These are phyloP conservation scores for Lepidium sativum DNA, from an alignment of 345 rosid genomes.

Conservation along the genomic window DNA sequence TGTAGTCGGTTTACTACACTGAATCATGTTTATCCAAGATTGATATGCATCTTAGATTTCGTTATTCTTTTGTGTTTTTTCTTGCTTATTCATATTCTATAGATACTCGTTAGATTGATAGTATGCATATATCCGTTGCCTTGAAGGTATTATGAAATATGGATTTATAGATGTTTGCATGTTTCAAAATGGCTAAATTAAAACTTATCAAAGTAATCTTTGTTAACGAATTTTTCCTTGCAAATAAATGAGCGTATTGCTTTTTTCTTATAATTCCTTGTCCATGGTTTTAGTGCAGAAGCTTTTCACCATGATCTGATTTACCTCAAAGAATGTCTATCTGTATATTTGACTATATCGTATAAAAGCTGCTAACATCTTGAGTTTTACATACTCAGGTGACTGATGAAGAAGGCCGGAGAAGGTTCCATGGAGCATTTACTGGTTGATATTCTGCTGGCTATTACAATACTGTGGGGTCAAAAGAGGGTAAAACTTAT, in stretches of 20 bases:
- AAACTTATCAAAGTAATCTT: neutral
- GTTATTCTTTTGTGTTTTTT: neutral
- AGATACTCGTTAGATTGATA: neutral
- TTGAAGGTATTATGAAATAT: neutral
- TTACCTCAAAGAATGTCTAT: neutral
- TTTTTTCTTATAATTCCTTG: neutral
- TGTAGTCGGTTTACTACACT: neutral
- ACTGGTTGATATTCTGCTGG: slow-evolving; percentile 97
- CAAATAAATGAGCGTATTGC: neutral
- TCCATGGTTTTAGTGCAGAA: neutral
- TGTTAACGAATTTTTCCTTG: neutral
- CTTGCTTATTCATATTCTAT: neutral
- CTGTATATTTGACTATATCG: neutral
- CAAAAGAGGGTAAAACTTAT: slow-evolving; percentile 64
- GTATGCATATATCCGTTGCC: neutral
- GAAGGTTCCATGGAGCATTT: slow-evolving; percentile 98
- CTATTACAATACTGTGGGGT: slow-evolving; percentile 82
- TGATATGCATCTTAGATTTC: neutral
- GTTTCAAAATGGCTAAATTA: neutral
- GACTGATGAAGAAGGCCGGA: slow-evolving; percentile 91
- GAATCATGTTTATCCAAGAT: slow-evolving; percentile 1
- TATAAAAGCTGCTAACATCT: neutral
- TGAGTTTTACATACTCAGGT: slow-evolving; percentile 43
- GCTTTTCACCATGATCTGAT: neutral
- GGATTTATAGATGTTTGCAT: neutral